Percentiles rank a stretch among this genome's conserved stretches.
phyloP scores from a whole-genome alignment of 1,284 basidiomycete species.

The Irpex sp. region DNA sequence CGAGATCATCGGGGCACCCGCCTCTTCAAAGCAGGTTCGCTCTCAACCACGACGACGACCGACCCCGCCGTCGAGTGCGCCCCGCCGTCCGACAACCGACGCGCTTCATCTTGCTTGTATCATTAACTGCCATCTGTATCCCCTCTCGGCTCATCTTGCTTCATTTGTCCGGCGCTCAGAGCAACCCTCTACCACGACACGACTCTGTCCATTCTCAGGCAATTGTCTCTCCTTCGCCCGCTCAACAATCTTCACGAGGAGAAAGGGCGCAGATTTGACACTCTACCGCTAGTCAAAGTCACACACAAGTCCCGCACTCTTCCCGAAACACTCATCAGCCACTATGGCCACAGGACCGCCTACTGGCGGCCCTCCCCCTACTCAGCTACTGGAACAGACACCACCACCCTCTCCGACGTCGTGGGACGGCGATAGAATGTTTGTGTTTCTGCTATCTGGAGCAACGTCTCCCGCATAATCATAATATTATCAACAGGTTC shows the following conservation, averaged over 20 bases:
- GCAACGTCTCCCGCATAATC: not conserved
- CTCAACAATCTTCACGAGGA: not conserved
- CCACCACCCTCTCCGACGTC: constrained; percentile 27
- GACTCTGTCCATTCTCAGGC: not conserved
- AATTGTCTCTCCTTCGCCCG: not conserved
- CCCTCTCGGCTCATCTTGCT: not conserved
- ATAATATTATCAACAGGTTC: constrained; percentile 48
- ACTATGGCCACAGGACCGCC: constrained; percentile 23
- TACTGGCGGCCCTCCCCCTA: constrained; percentile 5
- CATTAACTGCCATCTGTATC: not conserved
- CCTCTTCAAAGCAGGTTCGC: not conserved
- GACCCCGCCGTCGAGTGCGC: not conserved
- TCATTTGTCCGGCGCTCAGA: not conserved
- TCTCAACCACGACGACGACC: not conserved
- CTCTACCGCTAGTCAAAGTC: not conserved
- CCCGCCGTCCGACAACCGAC: not conserved
- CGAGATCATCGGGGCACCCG: not conserved
- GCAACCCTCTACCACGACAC: not conserved
- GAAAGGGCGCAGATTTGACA: too few relatives aligned
- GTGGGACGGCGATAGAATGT: constrained; percentile 61
- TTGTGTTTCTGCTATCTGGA: constrained; percentile 18
- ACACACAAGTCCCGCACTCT: not conserved
- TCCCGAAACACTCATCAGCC: constrained; percentile 1
- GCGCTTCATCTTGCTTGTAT: not conserved
- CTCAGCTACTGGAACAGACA: constrained; percentile 8